Evolutionary conservation across 2,329 filamentous ascomycete genomes (phyloP), one percentile per base, ranked within the genome.

Genomic region (Arthrinium puccinioides): DNA sequence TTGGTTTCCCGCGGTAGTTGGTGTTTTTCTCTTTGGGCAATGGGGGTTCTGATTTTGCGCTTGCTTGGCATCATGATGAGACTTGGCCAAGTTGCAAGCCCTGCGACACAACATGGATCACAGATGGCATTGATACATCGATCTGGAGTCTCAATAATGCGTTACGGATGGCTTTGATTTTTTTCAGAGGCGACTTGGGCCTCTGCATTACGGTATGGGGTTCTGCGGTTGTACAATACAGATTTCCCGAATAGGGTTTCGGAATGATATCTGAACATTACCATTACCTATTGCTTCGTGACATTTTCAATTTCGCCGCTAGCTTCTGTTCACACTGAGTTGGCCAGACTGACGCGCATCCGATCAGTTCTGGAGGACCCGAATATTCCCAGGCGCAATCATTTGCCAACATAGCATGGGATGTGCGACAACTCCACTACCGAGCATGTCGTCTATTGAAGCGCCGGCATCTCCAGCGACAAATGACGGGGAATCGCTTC

Each of bases 181-280:
- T n/a, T n/a, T 73, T 72, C 68, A 70, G 76, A 76, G 76, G 70
- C 73, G 79, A 76, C 79, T 42, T 36, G 74, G n/a, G n/a, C 79
- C 75, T 80, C 77, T 69, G 72, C 67, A 74, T 71, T 76, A 74
- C 73, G 71, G 74, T 77, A 66, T 61, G 77, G 78, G 77, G 76
- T 81, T 79, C 66, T 36, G 75, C 70, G 77, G 75, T 67, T 82
- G 78, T 82, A 82, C 76, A 81, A 77, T 82, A 80, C 70, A 68
- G 57, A 36, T 70, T 75, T 73, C 68, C 74, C 69, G 71, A 73
- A 70, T 74, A 65, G 72, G 65, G 68, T 72, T 75, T 69, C 69
- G 69, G 63, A 76, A 76, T 76, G 72, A 72, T 71, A 76, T 69
- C 69, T 74, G 66, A 68, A 74, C 65, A 75, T 74, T 65, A 72